These are phyloP conservation scores for Xylaria sp. DNA, from an alignment of 2,329 filamentous ascomycete genomes.

Conservation along the genomic window DNA sequence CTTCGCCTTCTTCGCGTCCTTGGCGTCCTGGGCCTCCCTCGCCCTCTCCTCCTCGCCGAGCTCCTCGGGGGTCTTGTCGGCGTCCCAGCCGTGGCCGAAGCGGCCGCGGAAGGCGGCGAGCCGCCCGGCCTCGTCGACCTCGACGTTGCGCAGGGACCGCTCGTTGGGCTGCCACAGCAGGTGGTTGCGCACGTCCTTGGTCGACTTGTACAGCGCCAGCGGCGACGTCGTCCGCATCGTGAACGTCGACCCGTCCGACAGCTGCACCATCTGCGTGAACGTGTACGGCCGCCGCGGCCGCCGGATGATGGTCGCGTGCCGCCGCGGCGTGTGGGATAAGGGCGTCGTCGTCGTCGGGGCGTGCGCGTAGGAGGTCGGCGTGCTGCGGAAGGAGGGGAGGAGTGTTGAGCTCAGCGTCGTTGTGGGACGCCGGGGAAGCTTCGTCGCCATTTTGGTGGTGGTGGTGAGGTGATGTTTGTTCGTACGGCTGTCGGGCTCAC, in stretches of 20 bases:
- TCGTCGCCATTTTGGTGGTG: constrained; percentile 34
- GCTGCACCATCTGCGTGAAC: constrained; percentile 94
- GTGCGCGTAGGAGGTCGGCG: constrained; percentile 26
- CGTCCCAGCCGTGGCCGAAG: constrained; percentile 84
- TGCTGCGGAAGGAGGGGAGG: background rate
- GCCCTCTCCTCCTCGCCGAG: constrained; percentile 29
- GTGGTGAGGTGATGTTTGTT: constrained; percentile 10
- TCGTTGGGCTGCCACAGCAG: constrained; percentile 88
- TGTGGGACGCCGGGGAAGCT: constrained; percentile 39
- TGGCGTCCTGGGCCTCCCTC: constrained; percentile 15
- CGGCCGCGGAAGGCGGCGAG: constrained; percentile 82
- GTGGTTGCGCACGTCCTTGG: constrained; percentile 88
- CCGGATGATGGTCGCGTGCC: constrained; percentile 81
- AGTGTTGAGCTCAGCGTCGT: constrained; percentile 6
- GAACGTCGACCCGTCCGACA: constrained; percentile 88
- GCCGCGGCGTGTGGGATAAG: constrained; percentile 58
- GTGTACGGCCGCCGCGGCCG: constrained; percentile 92
- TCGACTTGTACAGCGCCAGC: constrained; percentile 57
- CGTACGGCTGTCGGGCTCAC: constrained; percentile 14
- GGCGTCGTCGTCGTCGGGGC: too few species aligned
- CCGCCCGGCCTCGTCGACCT: constrained; percentile 92
- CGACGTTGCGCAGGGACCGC: constrained; percentile 80
- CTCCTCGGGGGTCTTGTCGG: constrained; percentile 36
- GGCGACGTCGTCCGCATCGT: constrained; percentile 78
- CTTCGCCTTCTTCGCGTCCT: constrained; percentile 33